Evolutionary conservation across 257 asterid species (phyloP).

Genomic region (Solanum etuberosum): DNA sequence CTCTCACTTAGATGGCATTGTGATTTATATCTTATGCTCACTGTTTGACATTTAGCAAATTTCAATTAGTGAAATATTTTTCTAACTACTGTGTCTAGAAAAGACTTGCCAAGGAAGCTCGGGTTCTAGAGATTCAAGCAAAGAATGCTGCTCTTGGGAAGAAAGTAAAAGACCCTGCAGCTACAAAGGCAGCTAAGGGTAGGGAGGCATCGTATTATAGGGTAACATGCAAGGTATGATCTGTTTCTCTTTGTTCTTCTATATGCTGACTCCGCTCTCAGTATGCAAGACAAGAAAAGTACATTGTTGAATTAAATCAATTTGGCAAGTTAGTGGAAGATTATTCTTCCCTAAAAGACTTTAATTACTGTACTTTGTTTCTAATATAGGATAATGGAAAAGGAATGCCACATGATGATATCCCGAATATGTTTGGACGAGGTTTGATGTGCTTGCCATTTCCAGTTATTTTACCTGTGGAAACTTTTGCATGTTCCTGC

Average conservation of each 20-base stretch:
- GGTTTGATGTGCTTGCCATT: slow-evolving; percentile 22
- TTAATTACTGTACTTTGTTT: slow-evolving; percentile 11
- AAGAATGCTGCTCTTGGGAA: slow-evolving; percentile 74
- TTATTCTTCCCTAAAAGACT: slow-evolving; percentile 1
- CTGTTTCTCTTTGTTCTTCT: not conserved
- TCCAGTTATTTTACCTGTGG: not conserved
- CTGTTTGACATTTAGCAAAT: not conserved
- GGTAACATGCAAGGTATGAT: slow-evolving; percentile 70
- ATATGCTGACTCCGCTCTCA: not conserved
- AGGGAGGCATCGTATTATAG: slow-evolving; percentile 73
- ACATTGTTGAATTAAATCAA: not conserved
- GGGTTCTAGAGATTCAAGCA: slow-evolving; percentile 62
- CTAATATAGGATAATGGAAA: slow-evolving; percentile 74
- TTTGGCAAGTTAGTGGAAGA: not conserved
- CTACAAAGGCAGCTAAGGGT: slow-evolving; percentile 47
- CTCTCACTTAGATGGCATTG: not conserved
- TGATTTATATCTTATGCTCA: not conserved
- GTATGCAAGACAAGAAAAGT: not conserved
- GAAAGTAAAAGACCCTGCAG: slow-evolving; percentile 46
- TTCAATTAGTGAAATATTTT: not conserved
- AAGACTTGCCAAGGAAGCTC: slow-evolving; percentile 93
- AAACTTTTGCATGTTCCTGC: not conserved
- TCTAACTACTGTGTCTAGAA: slow-evolving; percentile 30
- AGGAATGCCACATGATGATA: slow-evolving; percentile 97
- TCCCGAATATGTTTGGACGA: slow-evolving; percentile 95